Percentiles rank a stretch among this genome's conserved stretches.
These are phyloP conservation scores for Ceratocystis papillata DNA, from an alignment of 2,329 filamentous ascomycete genomes.

Conservation along the genomic window DNA sequence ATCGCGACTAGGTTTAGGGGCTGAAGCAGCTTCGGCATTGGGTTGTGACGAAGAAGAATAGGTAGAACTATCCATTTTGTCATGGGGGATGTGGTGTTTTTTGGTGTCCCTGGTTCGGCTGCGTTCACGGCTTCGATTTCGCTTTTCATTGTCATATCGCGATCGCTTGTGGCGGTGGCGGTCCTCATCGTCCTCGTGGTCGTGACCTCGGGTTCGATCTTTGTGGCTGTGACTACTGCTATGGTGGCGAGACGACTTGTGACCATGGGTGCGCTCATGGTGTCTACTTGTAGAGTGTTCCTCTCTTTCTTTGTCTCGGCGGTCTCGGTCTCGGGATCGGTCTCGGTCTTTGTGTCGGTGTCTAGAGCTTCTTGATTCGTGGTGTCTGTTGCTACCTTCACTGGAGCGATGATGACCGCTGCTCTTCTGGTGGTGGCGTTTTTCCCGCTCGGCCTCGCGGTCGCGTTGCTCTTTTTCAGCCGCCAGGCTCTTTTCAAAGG, in stretches of 20 bases:
- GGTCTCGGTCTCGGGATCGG: slow-evolving; percentile 2
- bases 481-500: slow-evolving; percentile 69
- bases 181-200: slow-evolving; percentile 32
- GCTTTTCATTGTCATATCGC: slow-evolving; percentile 12
- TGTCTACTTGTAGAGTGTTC: slow-evolving; percentile 31
- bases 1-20: slow-evolving; percentile 44
- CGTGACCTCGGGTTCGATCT: not conserved
- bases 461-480: slow-evolving; percentile 47
- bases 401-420: not conserved
- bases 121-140: not conserved
- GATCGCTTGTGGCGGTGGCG: slow-evolving; percentile 27
- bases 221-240: slow-evolving; percentile 3
- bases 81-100: slow-evolving; percentile 1
- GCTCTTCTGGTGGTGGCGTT: slow-evolving; percentile 13
- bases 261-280: slow-evolving; percentile 34
- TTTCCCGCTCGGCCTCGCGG: slow-evolving; percentile 31
- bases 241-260: slow-evolving; percentile 24
- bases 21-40: slow-evolving; percentile 34
- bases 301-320: not conserved
- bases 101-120: not conserved
- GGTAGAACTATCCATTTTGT: slow-evolving; percentile 1
- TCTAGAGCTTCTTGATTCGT: slow-evolving; percentile 1
- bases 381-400: slow-evolving; percentile 23
- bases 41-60: not conserved
- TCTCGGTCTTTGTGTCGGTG: slow-evolving; percentile 28